Conservation (phyloP, 371 early-diverging fungal species). For the Lichtheimia ramosa region DNA sequence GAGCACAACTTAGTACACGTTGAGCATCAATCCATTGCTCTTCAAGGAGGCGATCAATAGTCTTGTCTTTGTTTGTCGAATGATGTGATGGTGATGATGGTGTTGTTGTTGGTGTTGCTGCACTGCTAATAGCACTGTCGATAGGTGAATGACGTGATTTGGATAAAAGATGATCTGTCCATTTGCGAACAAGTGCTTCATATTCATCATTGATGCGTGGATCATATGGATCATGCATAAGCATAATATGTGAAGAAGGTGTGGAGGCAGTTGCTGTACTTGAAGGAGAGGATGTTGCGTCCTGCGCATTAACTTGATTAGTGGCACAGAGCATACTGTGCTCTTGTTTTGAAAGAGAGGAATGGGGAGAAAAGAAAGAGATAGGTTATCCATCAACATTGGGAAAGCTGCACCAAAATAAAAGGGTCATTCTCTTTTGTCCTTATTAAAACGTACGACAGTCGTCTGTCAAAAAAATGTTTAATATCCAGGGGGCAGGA, state of each 20-base stretch:
- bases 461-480: background rate
- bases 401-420: background rate
- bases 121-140: background rate
- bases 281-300: conserved; percentile 5
- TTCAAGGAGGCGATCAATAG: conserved; percentile 38
- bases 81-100: background rate
- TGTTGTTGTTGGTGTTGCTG: conserved; percentile 4
- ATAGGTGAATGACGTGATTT: conserved; percentile 15
- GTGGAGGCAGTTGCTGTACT: background rate
- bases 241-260: conserved; percentile 2
- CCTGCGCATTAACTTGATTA: conserved; percentile 15
- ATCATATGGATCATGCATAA: conserved; percentile 13
- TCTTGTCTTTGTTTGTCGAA: background rate
- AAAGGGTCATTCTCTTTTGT: conserved; percentile 5
- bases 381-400: background rate
- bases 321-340: conserved; percentile 16
- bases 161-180: conserved; percentile 30
- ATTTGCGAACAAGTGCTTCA: conserved; percentile 28
- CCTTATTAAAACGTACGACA: conserved; percentile 8
- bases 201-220: conserved; percentile 33
- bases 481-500: conserved; percentile 1
- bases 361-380: background rate
- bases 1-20: conserved; percentile 43
- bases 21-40: conserved; percentile 44
- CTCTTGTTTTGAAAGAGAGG: background rate